These are phyloP conservation scores for Geranium brycei DNA, from an alignment of 345 rosid genomes.

Conservation along the genomic window DNA sequence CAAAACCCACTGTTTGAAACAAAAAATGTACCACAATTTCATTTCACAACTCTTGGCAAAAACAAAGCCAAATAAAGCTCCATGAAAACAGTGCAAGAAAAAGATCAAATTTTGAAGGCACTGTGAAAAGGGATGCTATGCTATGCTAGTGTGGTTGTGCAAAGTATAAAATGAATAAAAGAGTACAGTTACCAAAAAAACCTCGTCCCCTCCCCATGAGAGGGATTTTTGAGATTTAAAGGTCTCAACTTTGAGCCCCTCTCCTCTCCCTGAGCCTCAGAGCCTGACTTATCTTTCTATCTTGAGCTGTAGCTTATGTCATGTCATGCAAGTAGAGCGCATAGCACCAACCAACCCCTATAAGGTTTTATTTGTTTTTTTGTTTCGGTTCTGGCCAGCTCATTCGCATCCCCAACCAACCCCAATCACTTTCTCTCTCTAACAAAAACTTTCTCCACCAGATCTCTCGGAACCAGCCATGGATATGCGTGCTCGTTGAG, in stretches of 20 bases:
- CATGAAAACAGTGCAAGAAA: not conserved
- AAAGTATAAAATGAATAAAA: not conserved
- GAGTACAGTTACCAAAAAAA: constrained; percentile 13
- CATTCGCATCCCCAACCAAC: not conserved
- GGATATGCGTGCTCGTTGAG: constrained; percentile 34
- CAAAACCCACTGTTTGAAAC: not conserved
- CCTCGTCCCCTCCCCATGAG: constrained; percentile 29
- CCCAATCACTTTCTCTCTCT: not conserved
- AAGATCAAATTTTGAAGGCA: not conserved
- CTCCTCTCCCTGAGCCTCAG: constrained; percentile 1
- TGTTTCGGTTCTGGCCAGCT: not conserved
- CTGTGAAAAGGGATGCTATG: not conserved
- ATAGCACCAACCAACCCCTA: not conserved
- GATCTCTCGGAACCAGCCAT: not conserved
- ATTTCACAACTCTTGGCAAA: too few species aligned
- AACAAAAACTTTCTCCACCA: not conserved
- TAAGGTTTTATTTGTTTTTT: not conserved
- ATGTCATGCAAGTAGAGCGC: not conserved
- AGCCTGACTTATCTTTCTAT: not conserved
- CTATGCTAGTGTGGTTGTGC: not conserved
- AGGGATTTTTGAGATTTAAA: constrained; percentile 12
- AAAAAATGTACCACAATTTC: not conserved
- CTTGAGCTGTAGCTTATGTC: not conserved
- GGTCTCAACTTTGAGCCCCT: not conserved
- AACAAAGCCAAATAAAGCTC: too few species aligned